Conservation (phyloP, 2,329 filamentous ascomycete genomes). For the Scortechinia acanthostroma region DNA sequence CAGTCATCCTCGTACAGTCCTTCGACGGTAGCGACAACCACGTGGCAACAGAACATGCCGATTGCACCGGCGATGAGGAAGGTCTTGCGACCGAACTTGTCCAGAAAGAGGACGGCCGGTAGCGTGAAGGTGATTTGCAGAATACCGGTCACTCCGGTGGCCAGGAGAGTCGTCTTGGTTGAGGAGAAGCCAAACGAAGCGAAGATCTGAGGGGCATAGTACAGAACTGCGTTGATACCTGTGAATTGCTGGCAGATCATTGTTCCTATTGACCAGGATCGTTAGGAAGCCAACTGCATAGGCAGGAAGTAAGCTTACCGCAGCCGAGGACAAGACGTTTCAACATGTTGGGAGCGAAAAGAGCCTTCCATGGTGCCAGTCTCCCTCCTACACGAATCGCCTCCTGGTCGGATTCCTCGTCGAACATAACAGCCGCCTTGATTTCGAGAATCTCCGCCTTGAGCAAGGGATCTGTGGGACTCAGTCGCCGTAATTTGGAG, state of each 20-base stretch:
- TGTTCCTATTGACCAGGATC: no score
- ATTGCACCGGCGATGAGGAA: conserved; percentile 8
- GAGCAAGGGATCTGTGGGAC: conserved; percentile 10
- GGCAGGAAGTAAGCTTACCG: no score
- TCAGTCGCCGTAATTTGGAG: conserved; percentile 11
- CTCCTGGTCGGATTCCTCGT: conserved; percentile 9
- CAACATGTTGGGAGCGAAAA: conserved; percentile 11
- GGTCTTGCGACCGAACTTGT: conserved; percentile 8
- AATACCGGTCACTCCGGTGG: conserved; percentile 8
- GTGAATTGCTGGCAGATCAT: conserved; percentile 12
- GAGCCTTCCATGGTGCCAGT: conserved; percentile 8
- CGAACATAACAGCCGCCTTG: conserved; percentile 13
- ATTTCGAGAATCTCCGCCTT: conserved; percentile 17
- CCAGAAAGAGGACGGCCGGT: conserved; percentile 7
- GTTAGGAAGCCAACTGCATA: no score
- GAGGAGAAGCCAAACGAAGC: conserved; percentile 7
- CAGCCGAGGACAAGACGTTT: conserved; percentile 11
- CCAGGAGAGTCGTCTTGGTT: conserved; percentile 6
- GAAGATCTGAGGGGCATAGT: conserved; percentile 11
- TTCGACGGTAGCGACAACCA: conserved; percentile 8
- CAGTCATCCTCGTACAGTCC: conserved; percentile 6
- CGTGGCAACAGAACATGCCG: conserved; percentile 8
- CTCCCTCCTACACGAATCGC: conserved; percentile 1
- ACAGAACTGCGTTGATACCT: conserved; percentile 11
- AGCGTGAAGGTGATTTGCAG: conserved; percentile 8